Conservation (phyloP, 257 asterid species). For the Salvia splendens region DNA sequence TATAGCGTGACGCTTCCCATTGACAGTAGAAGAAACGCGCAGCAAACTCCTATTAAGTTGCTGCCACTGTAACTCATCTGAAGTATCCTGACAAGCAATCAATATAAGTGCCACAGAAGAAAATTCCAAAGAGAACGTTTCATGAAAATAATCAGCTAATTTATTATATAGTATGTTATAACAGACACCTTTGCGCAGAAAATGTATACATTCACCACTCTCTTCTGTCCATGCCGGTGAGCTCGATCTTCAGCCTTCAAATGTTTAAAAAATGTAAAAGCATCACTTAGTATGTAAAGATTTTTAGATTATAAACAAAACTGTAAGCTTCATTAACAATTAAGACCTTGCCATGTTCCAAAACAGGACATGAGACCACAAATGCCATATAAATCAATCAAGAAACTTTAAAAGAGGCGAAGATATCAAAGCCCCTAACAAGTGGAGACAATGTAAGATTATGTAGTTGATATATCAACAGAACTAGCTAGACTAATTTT, state of each 20-base stretch:
- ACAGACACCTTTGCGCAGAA: conserved; percentile 83
- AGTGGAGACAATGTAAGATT: conserved; percentile 24
- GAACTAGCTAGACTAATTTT: neutral
- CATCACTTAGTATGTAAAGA: conserved; percentile 33
- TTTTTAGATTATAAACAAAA: conserved; percentile 5
- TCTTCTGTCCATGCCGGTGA: conserved; percentile 92
- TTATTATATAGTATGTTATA: conserved; percentile 12
- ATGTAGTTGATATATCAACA: neutral
- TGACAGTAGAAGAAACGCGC: conserved; percentile 77
- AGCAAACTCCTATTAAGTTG: conserved; percentile 69
- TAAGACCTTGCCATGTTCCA: conserved; percentile 11
- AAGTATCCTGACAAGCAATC: conserved; percentile 60
- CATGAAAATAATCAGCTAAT: conserved; percentile 21
- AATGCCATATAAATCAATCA: conserved; percentile 16
- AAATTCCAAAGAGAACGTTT: conserved; percentile 16
- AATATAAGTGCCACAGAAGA: conserved; percentile 15
- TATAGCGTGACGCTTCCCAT: conserved; percentile 74
- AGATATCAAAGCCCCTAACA: neutral
- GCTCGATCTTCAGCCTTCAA: conserved; percentile 97
- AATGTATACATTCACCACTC: conserved; percentile 78
- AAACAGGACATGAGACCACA: conserved; percentile 13
- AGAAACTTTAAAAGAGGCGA: neutral
- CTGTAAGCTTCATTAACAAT: conserved; percentile 28
- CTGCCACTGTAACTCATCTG: conserved; percentile 89
- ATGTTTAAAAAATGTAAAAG: conserved; percentile 33